These are phyloP conservation scores for Chalaropsis thielavioides DNA, from an alignment of 2,329 filamentous ascomycete species.

Conservation along the genomic window DNA sequence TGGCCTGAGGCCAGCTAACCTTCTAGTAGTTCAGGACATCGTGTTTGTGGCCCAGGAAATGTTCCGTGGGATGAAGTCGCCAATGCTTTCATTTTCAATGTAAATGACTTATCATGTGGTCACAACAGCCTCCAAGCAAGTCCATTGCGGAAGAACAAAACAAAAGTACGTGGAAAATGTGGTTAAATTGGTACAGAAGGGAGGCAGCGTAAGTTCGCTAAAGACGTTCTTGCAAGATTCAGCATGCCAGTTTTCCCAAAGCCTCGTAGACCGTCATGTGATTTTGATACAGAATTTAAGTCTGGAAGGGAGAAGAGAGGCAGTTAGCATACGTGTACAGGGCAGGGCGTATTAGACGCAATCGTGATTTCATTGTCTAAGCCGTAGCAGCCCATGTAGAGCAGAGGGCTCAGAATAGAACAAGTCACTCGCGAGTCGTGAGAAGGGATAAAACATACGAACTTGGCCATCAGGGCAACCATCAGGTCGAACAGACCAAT, in stretches of 20 bases:
- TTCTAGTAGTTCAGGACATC: not conserved
- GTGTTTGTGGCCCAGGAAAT: not conserved
- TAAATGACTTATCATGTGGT: conserved; percentile 10
- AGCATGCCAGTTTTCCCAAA: conserved; percentile 18
- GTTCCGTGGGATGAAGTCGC: conserved; percentile 13
- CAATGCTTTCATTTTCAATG: conserved; percentile 13
- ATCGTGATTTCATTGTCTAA: not conserved
- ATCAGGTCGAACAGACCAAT: conserved; percentile 81
- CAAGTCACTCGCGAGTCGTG: not conserved
- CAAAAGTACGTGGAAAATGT: conserved; percentile 18
- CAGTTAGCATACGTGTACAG: not conserved
- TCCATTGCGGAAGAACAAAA: conserved; percentile 6
- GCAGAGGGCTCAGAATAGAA: too few relatives aligned
- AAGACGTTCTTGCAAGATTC: conserved; percentile 18
- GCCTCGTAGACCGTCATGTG: conserved; percentile 18
- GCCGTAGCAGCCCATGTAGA: not conserved
- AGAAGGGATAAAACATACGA: conserved; percentile 40
- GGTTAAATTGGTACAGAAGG: conserved; percentile 19
- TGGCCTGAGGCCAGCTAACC: too few relatives aligned
- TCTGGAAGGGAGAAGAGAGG: conserved; percentile 3
- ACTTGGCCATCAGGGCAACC: conserved; percentile 90
- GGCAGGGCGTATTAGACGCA: too few relatives aligned
- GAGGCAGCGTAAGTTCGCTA: conserved; percentile 18
- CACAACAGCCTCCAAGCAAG: conserved; percentile 10
- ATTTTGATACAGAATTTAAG: conserved; percentile 19